A percentile compares a stretch with the other conserved stretches of the same genome.
Conservation (phyloP, 2,329 filamentous ascomycete species). For the Pseudogymnoascus destructans region DNA sequence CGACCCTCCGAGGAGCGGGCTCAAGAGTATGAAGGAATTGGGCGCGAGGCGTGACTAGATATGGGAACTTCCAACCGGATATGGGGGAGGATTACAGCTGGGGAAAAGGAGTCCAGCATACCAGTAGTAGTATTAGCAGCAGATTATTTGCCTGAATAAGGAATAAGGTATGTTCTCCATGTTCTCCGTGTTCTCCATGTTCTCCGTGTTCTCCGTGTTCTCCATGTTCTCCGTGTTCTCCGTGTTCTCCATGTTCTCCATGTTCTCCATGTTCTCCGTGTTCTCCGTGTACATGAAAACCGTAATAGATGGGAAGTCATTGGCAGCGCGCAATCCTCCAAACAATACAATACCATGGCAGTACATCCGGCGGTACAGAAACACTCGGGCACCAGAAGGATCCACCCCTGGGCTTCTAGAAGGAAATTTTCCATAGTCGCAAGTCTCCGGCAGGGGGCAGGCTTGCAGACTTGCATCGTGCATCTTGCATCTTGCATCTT, state of each 20-base stretch:
- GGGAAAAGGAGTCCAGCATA: conserved; percentile 6
- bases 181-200: background rate
- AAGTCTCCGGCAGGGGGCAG: background rate
- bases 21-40: conserved; percentile 14
- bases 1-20: conserved; percentile 14
- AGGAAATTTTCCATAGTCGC: background rate
- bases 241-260: background rate
- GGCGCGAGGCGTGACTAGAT: conserved; percentile 12
- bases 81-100: background rate
- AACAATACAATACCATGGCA: background rate
- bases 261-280: background rate
- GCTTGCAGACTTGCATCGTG: too few species aligned
- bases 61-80: background rate
- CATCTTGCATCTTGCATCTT: background rate
- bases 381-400: background rate
- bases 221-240: background rate
- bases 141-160: conserved; percentile 7
- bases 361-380: conserved; percentile 1
- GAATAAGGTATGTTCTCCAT: conserved; percentile 2
- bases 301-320: background rate
- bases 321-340: background rate
- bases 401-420: conserved; percentile 4
- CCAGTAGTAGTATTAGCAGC: background rate
- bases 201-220: background rate
- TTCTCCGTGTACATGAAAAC: background rate